Evolutionary conservation across 2,329 filamentous ascomycete species (phyloP), one percentile per base, ranked within the genome.

Genomic region (Periconia sp.): DNA sequence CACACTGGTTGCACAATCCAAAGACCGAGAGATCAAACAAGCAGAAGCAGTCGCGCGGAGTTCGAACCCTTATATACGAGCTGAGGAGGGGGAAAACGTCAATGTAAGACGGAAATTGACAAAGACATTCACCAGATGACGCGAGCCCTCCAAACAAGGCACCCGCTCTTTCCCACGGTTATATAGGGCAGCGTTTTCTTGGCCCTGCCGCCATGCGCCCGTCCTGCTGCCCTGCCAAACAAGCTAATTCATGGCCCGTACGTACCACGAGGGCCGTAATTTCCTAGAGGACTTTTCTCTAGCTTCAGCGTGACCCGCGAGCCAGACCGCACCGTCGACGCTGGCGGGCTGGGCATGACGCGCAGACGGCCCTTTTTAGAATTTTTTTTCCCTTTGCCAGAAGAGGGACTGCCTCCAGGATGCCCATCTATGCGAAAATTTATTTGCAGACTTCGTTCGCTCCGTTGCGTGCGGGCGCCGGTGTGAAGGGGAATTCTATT

Each of bases 271-370:
- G 46, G 23, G 40, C 45, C 38, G 38, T 32, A 34, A 39, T 28
- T 13, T 13, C 5, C 12, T 11, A 28, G 15, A 28, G 42, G 49
- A 46, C 40, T 50, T 50, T 50, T 52, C 48, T 46, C 52, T 46
- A 49, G 41, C 48, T 54, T 52, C 52, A 57, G 53, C 50, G 53
- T 61, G 56, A 60, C 52, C 56, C 46, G 45, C 49, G 48, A 46
- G n/a, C n/a, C n/a, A n/a, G n/a, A n/a, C n/a, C n/a, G n/a, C n/a
- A n/a, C n/a, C n/a, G n/a, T 57, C 50, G 57, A 48, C 12, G 37
- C 18, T 34, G 17, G 25, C 15, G n/a, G 52, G 37, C 57, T 61
- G 51, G 55, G 56, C 60, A 54, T 37, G 24, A 47, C 45, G 47
- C 49, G 54, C 57, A 56, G 51, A 45, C 52, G 47, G 49, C 45